Conservation (phyloP, 2,329 filamentous ascomycete species). For the Cladosporium sp. region DNA sequence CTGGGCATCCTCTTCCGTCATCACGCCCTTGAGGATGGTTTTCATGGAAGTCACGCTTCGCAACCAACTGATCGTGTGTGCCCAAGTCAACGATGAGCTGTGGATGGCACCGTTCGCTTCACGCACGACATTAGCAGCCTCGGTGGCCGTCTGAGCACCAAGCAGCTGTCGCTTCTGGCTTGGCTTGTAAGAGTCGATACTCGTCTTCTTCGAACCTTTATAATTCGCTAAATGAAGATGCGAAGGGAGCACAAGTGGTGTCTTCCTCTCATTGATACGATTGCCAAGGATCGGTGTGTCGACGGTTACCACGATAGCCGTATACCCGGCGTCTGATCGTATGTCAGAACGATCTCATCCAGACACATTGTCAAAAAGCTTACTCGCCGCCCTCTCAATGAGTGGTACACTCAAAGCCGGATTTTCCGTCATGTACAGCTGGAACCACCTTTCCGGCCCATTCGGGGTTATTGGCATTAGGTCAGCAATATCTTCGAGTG, state of each 20-base stretch:
- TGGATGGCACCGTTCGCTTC: slow-evolving; percentile 9
- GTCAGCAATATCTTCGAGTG: slow-evolving; percentile 51
- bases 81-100: slow-evolving; percentile 38
- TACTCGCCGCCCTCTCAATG: slow-evolving; percentile 17
- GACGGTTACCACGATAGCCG: slow-evolving; percentile 6
- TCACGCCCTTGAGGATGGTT: slow-evolving; percentile 46
- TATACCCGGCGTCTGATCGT: slow-evolving; percentile 1
- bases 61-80: slow-evolving; percentile 48
- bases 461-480: slow-evolving; percentile 35
- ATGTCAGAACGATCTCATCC: not conserved
- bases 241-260: slow-evolving; percentile 15
- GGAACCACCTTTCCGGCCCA: slow-evolving; percentile 23
- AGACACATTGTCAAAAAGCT: not conserved
- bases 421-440: slow-evolving; percentile 54
- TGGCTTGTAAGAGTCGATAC: slow-evolving; percentile 10
- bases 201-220: slow-evolving; percentile 19
- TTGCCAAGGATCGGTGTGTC: slow-evolving; percentile 25
- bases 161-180: slow-evolving; percentile 17
- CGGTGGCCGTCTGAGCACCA: slow-evolving; percentile 18
- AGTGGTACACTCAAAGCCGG: slow-evolving; percentile 45
- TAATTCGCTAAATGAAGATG: slow-evolving; percentile 2
- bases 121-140: slow-evolving; percentile 16
- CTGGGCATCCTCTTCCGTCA: slow-evolving; percentile 39
- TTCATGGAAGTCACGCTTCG: slow-evolving; percentile 41
- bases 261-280: slow-evolving; percentile 28